phyloP scores from a whole-genome alignment of 495 filamentous ascomycete species.

The Pseudoneurospora amorphoporcata region DNA sequence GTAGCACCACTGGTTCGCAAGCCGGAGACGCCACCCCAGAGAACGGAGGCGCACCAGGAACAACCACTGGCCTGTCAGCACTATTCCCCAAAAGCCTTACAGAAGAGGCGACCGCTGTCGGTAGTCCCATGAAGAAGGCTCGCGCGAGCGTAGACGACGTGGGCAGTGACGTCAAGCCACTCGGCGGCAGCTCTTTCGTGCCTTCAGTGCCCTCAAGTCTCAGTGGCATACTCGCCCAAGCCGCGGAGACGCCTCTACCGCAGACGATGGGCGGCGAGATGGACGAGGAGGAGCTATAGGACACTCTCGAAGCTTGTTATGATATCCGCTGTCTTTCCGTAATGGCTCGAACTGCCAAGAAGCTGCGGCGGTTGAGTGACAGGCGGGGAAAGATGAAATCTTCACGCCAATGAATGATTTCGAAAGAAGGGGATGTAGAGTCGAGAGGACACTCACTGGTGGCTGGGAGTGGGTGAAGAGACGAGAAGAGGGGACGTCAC shows the following conservation, averaged over 20 bases:
- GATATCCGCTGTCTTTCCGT: not conserved
- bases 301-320: not conserved
- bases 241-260: not conserved
- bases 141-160: conserved; percentile 49
- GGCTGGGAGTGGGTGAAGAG: too few relatives aligned
- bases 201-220: not conserved
- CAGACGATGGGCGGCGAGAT: not conserved
- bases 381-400: not conserved
- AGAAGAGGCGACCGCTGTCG: conserved; percentile 43
- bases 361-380: not conserved
- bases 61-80: conserved; percentile 15
- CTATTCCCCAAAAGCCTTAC: conserved; percentile 26
- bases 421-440: not conserved
- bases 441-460: not conserved
- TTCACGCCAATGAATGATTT: not conserved
- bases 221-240: not conserved
- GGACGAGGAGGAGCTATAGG: not conserved
- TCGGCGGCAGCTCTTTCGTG: not conserved
- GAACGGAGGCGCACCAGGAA: conserved; percentile 23
- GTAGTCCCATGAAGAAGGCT: conserved; percentile 78
- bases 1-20: conserved; percentile 34
- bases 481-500: too few relatives aligned
- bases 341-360: not conserved
- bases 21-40: conserved; percentile 26
- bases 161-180: conserved; percentile 1